phyloP scores from a whole-genome alignment of 1,139 yeast genomes.

The Pichia terricola region DNA sequence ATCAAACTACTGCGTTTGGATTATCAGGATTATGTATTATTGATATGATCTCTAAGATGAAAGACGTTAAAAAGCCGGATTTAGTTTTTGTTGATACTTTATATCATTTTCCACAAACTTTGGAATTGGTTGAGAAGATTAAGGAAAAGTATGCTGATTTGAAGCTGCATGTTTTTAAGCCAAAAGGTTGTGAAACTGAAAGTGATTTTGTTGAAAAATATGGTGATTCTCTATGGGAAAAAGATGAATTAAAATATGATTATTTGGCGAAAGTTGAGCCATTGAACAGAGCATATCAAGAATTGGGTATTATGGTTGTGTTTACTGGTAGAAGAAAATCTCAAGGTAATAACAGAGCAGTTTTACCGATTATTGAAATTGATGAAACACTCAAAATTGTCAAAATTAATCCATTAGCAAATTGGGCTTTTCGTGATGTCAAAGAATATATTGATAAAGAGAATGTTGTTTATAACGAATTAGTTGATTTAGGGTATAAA shows the following conservation, averaged over 20 bases:
- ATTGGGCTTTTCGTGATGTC: conserved; percentile 74
- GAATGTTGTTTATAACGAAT: conserved; percentile 75
- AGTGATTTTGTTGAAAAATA: conserved; percentile 55
- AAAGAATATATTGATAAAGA: conserved; percentile 57
- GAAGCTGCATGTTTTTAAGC: conserved; percentile 54
- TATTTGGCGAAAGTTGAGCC: conserved; percentile 90
- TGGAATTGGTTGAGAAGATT: conserved; percentile 58
- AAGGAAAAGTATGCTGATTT: conserved; percentile 36
- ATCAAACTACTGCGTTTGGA: conserved; percentile 93
- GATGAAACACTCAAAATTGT: conserved; percentile 61
- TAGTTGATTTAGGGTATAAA: conserved; percentile 79
- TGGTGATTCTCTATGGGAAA: conserved; percentile 80
- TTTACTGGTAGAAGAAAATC: conserved; percentile 87
- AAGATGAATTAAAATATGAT: conserved; percentile 74
- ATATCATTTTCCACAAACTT: conserved; percentile 89
- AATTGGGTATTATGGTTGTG: conserved; percentile 66
- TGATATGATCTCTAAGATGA: conserved; percentile 66
- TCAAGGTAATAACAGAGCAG: conserved; percentile 79
- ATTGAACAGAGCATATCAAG: conserved; percentile 71
- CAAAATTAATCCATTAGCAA: conserved; percentile 82
- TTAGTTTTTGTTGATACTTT: conserved; percentile 83
- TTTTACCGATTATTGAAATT: conserved; percentile 67
- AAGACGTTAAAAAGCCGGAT: conserved; percentile 37
- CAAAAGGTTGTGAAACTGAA: conserved; percentile 46
- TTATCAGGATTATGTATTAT: conserved; percentile 82